Conservation (phyloP, 2,329 filamentous ascomycete genomes). For the Triangularia setosa region DNA sequence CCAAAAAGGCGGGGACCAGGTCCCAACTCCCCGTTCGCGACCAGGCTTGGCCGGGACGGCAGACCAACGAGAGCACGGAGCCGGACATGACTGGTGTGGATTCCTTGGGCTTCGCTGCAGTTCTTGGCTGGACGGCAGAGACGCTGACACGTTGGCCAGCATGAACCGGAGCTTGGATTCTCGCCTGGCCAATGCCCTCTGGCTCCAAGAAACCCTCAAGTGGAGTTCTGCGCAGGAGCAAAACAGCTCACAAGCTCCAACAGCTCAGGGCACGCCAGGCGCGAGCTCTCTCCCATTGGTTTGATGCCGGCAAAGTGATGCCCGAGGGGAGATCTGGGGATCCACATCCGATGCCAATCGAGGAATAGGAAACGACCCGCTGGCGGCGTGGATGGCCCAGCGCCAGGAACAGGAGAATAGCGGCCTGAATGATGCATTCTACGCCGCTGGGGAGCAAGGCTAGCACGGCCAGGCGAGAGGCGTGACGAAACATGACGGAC, state of each 20-base stretch:
- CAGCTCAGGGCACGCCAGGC: not conserved
- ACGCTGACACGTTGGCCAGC: constrained; percentile 19
- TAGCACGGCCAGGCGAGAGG: not conserved
- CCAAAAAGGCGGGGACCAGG: not conserved
- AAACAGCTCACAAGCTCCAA: constrained; percentile 12
- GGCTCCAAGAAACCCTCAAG: not conserved
- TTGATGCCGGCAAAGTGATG: constrained; percentile 5
- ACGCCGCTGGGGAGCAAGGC: not conserved
- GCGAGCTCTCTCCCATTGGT: not conserved
- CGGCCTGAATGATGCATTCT: constrained; percentile 4
- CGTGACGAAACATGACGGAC: not conserved
- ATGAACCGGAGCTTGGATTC: constrained; percentile 11
- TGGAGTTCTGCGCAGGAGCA: constrained; percentile 3
- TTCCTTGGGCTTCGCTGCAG: constrained; percentile 23
- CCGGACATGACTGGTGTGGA: constrained; percentile 1
- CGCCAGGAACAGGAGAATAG: constrained; percentile 4
- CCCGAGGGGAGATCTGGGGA: constrained; percentile 2
- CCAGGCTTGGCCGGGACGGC: not conserved
- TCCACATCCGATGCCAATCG: constrained; percentile 7
- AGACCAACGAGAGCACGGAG: constrained; percentile 6
- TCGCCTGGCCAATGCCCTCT: constrained; percentile 7
- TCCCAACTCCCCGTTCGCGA: not conserved
- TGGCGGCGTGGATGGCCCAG: constrained; percentile 17
- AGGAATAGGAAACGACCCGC: constrained; percentile 18
- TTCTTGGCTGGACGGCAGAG: constrained; percentile 8